These are phyloP conservation scores for Mycena chlorophos DNA, from an alignment of 768 basidiomycete species.

Conservation along the genomic window DNA sequence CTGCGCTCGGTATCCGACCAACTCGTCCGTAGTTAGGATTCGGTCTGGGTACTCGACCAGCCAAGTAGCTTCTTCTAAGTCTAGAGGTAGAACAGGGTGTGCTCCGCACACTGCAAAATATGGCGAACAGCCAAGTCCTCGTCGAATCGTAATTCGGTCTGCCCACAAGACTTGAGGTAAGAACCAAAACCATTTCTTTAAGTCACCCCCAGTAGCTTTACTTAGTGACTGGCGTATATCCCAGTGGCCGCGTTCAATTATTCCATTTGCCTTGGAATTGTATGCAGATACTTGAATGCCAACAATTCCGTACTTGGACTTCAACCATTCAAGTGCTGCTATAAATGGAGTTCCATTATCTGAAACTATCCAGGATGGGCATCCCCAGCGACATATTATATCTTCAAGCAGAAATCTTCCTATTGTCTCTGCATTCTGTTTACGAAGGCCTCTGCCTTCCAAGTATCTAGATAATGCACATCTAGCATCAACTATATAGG, in stretches of 20 bases:
- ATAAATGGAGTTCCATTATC: constrained; percentile 36
- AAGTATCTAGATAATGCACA: constrained; percentile 26
- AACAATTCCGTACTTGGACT: constrained; percentile 30
- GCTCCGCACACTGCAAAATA: constrained; percentile 20
- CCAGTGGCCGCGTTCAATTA: constrained; percentile 33
- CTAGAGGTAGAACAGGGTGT: constrained; percentile 21
- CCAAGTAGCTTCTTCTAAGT: constrained; percentile 29
- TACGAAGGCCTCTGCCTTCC: constrained; percentile 23
- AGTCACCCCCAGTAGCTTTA: constrained; percentile 18
- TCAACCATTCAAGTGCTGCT: constrained; percentile 18
- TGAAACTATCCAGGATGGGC: constrained; percentile 31
- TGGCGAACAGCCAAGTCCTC: constrained; percentile 13
- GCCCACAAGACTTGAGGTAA: constrained; percentile 22
- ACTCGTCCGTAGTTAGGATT: constrained; percentile 7
- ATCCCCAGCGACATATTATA: constrained; percentile 38
- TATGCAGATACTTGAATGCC: constrained; percentile 43
- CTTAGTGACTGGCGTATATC: constrained; percentile 25
- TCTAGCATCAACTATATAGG: constrained; percentile 28
- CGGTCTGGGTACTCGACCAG: constrained; percentile 15
- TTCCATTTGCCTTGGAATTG: constrained; percentile 44
- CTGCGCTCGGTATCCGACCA: constrained; percentile 15
- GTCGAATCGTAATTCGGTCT: constrained; percentile 15
- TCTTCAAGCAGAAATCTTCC: constrained; percentile 29
- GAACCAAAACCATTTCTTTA: constrained; percentile 20
- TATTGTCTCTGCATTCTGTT: constrained; percentile 19